Base-by-base conservation (phyloP, 331 rosid genomes). In the Rhamnella rubrinervis region DNA sequence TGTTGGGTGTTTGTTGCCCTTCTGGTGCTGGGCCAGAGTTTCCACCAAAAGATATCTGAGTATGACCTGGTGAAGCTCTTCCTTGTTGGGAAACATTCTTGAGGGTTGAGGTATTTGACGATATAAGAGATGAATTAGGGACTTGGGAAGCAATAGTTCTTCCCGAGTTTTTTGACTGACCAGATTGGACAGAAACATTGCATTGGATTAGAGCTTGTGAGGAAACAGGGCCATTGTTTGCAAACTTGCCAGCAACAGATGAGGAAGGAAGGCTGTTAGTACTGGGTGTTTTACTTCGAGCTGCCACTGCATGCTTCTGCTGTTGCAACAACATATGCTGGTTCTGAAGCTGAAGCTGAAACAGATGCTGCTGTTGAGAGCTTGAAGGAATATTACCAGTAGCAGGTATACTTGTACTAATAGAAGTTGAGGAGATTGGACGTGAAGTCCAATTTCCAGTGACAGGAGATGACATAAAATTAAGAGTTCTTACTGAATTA, bases 41-140 rank as follows among this genome's bases (percentile, higher is more conserved):
- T 75, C 85, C 92, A 31, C 79, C 89, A 65, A 89, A 89, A 26
- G 93, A 89, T 79, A 89, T 83, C 77, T 79, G 93, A 75, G 77
- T 81, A 68, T 76, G 91, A 63, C 89, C 87, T 37, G 67, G 83
- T 56, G 78, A 78, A 68, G 63, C 70, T 75, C 79, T 85, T 61
- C 85, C 86, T 65, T 84, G 84, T 63, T 75, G 84, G 67, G 81
- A 58, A 69, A 72, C 57, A 46, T 7, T 68, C 70, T 58, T 77
- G 50, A 73, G 53, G 65, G 64, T 71, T 51, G 86, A 81, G 56
- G 79, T 62, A 44, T 10, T 9, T 2, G 49, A 44, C 49, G 49
- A 44, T 3, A 10, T 44, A 44, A 44, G 49, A 44, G 49, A 44
- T 49, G 81, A 11, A 59, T 59, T 77, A 50, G 81, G 82, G 51